Base-by-base conservation (phyloP, 2,329 filamentous ascomycete genomes). In the Orbilia ellipsospora region DNA sequence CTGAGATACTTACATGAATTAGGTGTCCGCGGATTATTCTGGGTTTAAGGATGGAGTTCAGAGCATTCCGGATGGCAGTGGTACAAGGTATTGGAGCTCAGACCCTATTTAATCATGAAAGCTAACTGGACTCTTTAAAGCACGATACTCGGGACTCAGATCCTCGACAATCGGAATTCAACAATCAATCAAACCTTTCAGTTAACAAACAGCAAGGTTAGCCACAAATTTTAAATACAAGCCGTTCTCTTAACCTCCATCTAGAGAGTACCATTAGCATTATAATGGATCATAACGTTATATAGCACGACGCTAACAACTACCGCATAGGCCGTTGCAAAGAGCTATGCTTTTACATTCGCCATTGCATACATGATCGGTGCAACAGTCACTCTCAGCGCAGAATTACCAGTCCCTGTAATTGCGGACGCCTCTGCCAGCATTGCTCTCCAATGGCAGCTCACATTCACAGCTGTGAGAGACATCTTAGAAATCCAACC, bases 101-200 rank as follows among this genome's bases (percentile, higher is more conserved):
- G 18, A 20, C 48, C 48, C 5, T 36, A 18, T 18, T 48, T 12
- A n/a, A 6, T 7, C 8, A 45, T 8, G 23, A 28, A 45, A 48
- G 7, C 13, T 23, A 18, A 51, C 20, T 51, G 56, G 42, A 69
- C 20, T n/a, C 18, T 28, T n/a, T 12, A 73, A 55, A 73, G 69
- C 48, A 42, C 67, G 20, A 73, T 73, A n/a, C 31, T 64, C 10
- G 69, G 69, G 48, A 67, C 62, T 3, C 69, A 73, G 44, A 73
- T 73, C 36, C 62, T 73, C 2, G 69, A 73, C 23, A 73, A 73
- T 28, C 50, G 69, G 28, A 73, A 73, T 50, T 73, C 69, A 6
- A 61, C 61, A 7, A 67, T 73, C 36, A 61, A 62, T 40, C 69
- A 73, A 36, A 73, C 61, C 23, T 73, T 73, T 20, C 67, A 72